These are phyloP conservation scores for Yamadazyma laniorum DNA, from an alignment of 805 yeast species.

Conservation along the genomic window DNA sequence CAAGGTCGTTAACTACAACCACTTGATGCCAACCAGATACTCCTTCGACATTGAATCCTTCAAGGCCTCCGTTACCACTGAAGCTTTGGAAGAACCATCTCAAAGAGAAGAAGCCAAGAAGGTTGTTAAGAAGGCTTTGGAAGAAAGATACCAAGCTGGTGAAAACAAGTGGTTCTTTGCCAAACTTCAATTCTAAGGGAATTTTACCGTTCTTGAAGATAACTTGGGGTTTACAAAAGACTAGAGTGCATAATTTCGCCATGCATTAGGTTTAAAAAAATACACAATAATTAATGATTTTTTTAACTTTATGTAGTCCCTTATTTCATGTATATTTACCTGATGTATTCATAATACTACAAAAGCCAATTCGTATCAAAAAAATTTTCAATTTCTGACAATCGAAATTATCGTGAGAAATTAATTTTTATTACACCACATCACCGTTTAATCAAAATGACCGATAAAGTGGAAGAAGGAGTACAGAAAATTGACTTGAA, in stretches of 20 bases:
- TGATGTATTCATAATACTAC: constrained; percentile 18
- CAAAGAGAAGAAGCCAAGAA: constrained; percentile 99
- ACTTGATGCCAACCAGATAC: constrained; percentile 99
- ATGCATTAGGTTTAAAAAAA: constrained; percentile 27
- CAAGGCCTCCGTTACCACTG: constrained; percentile 88
- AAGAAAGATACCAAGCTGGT: constrained; percentile 99
- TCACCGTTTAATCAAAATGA: neutral
- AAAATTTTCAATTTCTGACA: too few species aligned
- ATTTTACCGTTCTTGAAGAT: neutral
- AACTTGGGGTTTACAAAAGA: constrained; percentile 10
- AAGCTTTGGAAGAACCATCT: constrained; percentile 94
- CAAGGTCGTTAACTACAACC: constrained; percentile 99
- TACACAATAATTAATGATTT: constrained; percentile 16
- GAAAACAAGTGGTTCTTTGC: constrained; percentile 99
- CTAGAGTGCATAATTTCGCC: constrained; percentile 10
- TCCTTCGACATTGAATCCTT: constrained; percentile 94
- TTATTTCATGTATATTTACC: constrained; percentile 17
- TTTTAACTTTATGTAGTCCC: constrained; percentile 13
- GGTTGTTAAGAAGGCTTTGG: constrained; percentile 98
- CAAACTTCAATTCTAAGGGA: constrained; percentile 81
- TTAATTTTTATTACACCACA: too few species aligned
- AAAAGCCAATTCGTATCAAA: constrained; percentile 4
- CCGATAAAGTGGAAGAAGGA: constrained; percentile 10
- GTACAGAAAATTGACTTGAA: constrained; percentile 12
- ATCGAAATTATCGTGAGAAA: too few species aligned